These are phyloP conservation scores for Ceratocystis alfenasii DNA, from an alignment of 2,329 filamentous ascomycete species.

Conservation along the genomic window DNA sequence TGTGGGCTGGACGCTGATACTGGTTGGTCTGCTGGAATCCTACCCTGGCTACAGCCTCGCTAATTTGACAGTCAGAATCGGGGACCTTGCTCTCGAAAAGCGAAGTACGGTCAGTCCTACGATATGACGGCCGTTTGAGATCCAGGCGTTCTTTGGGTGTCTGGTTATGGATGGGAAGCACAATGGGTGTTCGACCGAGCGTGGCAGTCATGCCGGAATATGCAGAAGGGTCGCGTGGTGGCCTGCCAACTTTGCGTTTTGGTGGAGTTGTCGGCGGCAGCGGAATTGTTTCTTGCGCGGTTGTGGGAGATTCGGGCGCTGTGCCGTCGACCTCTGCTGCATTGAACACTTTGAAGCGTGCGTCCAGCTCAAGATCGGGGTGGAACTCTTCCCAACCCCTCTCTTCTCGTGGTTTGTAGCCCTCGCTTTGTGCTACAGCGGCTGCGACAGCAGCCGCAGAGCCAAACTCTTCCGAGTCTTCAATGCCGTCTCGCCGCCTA, in stretches of 20 bases:
- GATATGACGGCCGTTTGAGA: conserved; percentile 62
- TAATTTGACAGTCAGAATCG: conserved; percentile 81
- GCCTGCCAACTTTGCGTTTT: conserved; percentile 35
- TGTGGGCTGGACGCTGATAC: conserved; percentile 65
- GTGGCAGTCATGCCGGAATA: conserved; percentile 36
- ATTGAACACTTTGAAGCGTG: conserved; percentile 62
- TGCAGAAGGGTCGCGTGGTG: conserved; percentile 40
- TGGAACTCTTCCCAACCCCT: conserved; percentile 97
- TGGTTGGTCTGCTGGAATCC: conserved; percentile 93
- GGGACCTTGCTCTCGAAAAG: conserved; percentile 74
- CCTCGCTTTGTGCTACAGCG: conserved; percentile 79
- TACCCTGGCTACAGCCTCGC: conserved; percentile 89
- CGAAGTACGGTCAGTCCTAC: conserved; percentile 65
- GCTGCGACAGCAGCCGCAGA: conserved; percentile 83
- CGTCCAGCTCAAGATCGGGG: conserved; percentile 82
- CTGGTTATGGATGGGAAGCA: conserved; percentile 65
- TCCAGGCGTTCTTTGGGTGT: conserved; percentile 71
- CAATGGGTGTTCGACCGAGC: conserved; percentile 44
- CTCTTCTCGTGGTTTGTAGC: conserved; percentile 94
- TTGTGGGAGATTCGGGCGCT: conserved; percentile 33
- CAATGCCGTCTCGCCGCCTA: conserved; percentile 39
- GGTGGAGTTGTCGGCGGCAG: conserved; percentile 30
- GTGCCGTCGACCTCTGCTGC: conserved; percentile 77
- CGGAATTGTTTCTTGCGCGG: background rate
- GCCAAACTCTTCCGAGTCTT: conserved; percentile 59